Conservation (phyloP, 1,139 yeast species). For the Hanseniaspora gamundiae region DNA sequence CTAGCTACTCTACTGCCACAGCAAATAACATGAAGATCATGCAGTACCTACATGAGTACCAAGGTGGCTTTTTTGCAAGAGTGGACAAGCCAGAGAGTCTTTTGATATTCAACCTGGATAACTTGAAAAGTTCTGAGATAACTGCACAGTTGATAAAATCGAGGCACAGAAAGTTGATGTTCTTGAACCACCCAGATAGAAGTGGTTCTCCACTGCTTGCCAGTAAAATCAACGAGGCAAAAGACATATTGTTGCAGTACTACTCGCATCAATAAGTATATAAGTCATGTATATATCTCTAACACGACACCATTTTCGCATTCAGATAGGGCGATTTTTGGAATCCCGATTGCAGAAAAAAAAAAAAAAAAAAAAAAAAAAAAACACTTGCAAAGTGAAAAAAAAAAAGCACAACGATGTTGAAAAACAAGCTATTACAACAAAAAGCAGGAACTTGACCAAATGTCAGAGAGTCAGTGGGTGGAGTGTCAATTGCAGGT, state of each 20-base stretch:
- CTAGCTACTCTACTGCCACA: constrained; percentile 24
- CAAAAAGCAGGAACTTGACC: too few species aligned
- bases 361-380: too few species aligned
- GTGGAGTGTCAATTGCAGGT: neutral
- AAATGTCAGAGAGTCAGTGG: too few species aligned
- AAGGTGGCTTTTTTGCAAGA: constrained; percentile 61
- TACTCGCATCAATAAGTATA: neutral
- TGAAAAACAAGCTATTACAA: too few species aligned
- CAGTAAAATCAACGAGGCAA: constrained; percentile 89
- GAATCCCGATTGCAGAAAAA: too few species aligned
- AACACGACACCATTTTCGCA: neutral
- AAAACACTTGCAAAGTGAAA: too few species aligned
- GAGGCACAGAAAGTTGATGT: constrained; percentile 80
- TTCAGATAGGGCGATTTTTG: too few species aligned
- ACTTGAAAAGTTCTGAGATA: constrained; percentile 62
- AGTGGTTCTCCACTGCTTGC: constrained; percentile 96
- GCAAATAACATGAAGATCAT: constrained; percentile 9
- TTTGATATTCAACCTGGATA: constrained; percentile 40
- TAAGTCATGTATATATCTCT: neutral
- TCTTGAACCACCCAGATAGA: constrained; percentile 90
- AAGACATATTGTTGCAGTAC: constrained; percentile 14
- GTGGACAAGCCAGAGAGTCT: constrained; percentile 64
- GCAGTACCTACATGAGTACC: constrained; percentile 11
- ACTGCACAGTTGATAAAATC: constrained; percentile 64
- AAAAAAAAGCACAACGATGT: too few species aligned